Base-by-base conservation (phyloP, 495 filamentous ascomycete genomes). In the Aspergillus coremiiformis region DNA sequence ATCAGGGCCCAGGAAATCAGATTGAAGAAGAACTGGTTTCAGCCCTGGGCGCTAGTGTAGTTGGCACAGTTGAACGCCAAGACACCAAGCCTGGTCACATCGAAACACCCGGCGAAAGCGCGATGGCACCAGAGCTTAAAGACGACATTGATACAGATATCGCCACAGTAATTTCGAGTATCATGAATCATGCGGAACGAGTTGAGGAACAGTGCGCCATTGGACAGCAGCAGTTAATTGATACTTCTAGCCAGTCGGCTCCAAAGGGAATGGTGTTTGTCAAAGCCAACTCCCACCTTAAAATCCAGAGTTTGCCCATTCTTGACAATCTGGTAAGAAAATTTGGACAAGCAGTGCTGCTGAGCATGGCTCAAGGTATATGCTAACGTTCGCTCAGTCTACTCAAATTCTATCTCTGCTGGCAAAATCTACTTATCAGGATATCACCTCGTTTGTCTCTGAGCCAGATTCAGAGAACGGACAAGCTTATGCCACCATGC, bases 401-500 rank as follows among this genome's bases (percentile, higher is more conserved):
- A 80, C 75, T 0, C 85, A 89, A 72, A 84, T 89, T 27, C 68
- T 89, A 4, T 76, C 78, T 15, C 82, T 82, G n/a, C 64, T 89
- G 4, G 83, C 84, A 32, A 83, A 82, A 55, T 83, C 83, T 5
- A 75, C 75, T 30, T 88, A 85, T 47, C 71, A 78, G 49, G 87
- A 94, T 51, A 87, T 90, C 23, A 78, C 89, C 14, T 79, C 78
- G 15, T 83, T 90, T 44, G 77, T 89, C n/a, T 82, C 83, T 0
- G 78, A 87, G 27, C 73, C 78, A 8, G 82, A 89, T 3, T 88
- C 86, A 10, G 87, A 90, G 43, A 81, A 87, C 51, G 80, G 85
- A 7, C 86, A 86, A 62, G 83, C 87, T n/a, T 96, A 94, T 67
- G 75, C 78, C 5, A 83, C 84, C 6, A 79, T 95, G 60, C 86